Percentiles rank a stretch among this genome's conserved stretches.
These are phyloP conservation scores for Endocladia muricata DNA, from an alignment of 31 red algal species.

Conservation along the genomic window DNA sequence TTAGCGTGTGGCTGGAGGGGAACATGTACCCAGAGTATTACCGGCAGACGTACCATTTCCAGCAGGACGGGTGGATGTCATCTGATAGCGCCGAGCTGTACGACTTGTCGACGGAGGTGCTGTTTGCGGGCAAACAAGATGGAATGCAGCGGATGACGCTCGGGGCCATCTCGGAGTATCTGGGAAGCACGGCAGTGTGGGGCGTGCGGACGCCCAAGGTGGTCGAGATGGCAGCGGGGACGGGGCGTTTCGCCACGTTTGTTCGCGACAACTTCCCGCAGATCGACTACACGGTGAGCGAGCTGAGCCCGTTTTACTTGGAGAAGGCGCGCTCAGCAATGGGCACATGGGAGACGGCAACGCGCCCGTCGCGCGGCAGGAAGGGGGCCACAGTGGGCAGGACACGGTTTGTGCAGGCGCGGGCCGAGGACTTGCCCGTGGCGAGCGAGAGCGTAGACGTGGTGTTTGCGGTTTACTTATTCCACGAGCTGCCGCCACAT, in stretches of 20 bases:
- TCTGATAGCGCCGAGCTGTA: slow-evolving; percentile 52
- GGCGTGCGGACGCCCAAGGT: slow-evolving; percentile 7
- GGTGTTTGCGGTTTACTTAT: slow-evolving; percentile 67
- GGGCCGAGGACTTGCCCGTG: slow-evolving; percentile 52
- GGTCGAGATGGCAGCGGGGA: slow-evolving; percentile 35
- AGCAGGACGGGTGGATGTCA: slow-evolving; percentile 78
- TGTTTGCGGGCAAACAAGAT: slow-evolving; percentile 72
- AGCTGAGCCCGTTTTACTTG: slow-evolving; percentile 84
- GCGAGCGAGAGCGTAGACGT: slow-evolving; percentile 42
- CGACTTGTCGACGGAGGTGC: slow-evolving; percentile 53
- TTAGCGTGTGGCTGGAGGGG: slow-evolving; percentile 7
- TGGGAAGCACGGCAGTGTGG: neutral
- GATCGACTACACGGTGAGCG: slow-evolving; percentile 18
- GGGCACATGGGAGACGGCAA: slow-evolving; percentile 15
- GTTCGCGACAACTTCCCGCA: slow-evolving; percentile 53
- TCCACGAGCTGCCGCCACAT: slow-evolving; percentile 73
- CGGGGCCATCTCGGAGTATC: slow-evolving; percentile 17
- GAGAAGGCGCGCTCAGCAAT: slow-evolving; percentile 42
- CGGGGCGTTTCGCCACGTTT: slow-evolving; percentile 47
- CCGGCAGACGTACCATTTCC: slow-evolving; percentile 67
- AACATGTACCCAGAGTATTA: slow-evolving; percentile 64
- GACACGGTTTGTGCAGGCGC: slow-evolving; percentile 55
- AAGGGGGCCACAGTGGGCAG: neutral
- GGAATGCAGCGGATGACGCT: slow-evolving; percentile 66
- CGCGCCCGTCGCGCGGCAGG: neutral